These are phyloP conservation scores for Thermoascus crustaceus DNA, from an alignment of 2,329 filamentous ascomycete species.

Conservation along the genomic window DNA sequence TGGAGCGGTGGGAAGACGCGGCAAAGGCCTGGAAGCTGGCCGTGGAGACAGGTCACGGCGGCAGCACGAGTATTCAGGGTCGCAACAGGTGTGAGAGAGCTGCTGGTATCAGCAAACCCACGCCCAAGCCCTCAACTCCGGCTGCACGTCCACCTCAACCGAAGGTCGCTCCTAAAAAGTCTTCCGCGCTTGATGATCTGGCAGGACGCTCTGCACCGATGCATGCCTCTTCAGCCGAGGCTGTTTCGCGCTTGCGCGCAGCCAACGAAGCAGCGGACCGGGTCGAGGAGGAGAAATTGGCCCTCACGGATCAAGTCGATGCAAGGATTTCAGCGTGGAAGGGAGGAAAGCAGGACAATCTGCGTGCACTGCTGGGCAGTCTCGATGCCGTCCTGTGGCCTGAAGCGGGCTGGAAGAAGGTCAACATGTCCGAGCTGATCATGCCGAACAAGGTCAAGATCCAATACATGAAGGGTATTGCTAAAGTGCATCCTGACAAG, in stretches of 20 bases:
- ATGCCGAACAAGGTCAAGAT: constrained; percentile 95
- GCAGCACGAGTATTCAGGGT: constrained; percentile 72
- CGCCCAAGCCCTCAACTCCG: constrained; percentile 39
- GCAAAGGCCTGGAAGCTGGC: constrained; percentile 70
- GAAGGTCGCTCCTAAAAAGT: constrained; percentile 35
- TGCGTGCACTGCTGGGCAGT: constrained; percentile 78
- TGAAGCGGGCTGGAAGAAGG: constrained; percentile 90
- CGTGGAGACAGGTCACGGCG: constrained; percentile 80
- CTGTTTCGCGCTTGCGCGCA: constrained; percentile 71
- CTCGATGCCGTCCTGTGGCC: constrained; percentile 87
- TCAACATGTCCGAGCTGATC: constrained; percentile 86
- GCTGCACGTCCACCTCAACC: constrained; percentile 22
- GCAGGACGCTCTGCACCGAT: constrained; percentile 34
- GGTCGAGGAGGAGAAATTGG: constrained; percentile 89
- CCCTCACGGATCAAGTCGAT: constrained; percentile 76
- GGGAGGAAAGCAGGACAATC: constrained; percentile 83
- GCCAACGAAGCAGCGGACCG: constrained; percentile 79
- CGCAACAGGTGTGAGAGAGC: constrained; percentile 85
- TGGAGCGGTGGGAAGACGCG: constrained; percentile 89
- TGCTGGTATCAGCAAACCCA: constrained; percentile 54
- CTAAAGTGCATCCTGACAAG: constrained; percentile 97
- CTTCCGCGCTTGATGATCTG: constrained; percentile 25
- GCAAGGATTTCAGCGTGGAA: constrained; percentile 72
- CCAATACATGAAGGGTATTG: constrained; percentile 97
- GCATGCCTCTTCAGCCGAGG: constrained; percentile 52